Base-by-base conservation (phyloP, 163 green algal genomes). In the Coccomyxa subellipsoidea region DNA sequence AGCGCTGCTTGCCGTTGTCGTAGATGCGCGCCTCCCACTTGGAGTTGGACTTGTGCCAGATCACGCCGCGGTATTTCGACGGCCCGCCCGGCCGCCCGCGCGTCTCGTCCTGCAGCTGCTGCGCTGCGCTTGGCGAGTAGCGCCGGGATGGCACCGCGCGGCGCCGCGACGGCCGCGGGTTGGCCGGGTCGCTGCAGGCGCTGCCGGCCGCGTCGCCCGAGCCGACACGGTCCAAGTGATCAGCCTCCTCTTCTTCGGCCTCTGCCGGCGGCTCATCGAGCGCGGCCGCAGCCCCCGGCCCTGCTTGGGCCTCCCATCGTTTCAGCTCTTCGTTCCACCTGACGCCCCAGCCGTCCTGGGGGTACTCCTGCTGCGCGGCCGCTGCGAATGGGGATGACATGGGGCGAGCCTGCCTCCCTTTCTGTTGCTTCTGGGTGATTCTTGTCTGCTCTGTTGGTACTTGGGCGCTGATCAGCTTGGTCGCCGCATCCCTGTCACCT, bases 11-110 rank as follows among this genome's bases (percentile, higher is more conserved):
- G 25, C 90, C 87, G 3, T 80, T 79, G 38, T 89, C 84, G 59
- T 86, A 91, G 47, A 88, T 85, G 31, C 81, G 78, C 1, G 86
- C 84, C 81, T 90, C 86, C 86, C 86, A 90, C 76, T 87, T 86
- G 72, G n/a, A 80, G 76, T 83, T 87, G 66, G 59, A 80, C 76
- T 87, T 85, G 79, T 87, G 84, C 86, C 86, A 90, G 1, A 90
- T 82, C 35, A 88, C 84, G 81, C 84, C 81, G 15, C 80, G 72
- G 80, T 82, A 89, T n/a, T 73, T 73, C 8, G 66, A 73, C 29
- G 84, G 84, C 7, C 84, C 82, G n/a, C 71, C 71, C 27, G 66
- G 47, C 15, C 47, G 47, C 15, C 47, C 47, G 23, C 47, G 47
- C 15, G 47, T 59, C 4, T 59, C 47, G 4, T 59, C 47, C 47